A percentile compares a stretch with the other conserved stretches of the same genome.
Conservation (phyloP, 169 alveolate species). For the Plasmodium vivax region DNA sequence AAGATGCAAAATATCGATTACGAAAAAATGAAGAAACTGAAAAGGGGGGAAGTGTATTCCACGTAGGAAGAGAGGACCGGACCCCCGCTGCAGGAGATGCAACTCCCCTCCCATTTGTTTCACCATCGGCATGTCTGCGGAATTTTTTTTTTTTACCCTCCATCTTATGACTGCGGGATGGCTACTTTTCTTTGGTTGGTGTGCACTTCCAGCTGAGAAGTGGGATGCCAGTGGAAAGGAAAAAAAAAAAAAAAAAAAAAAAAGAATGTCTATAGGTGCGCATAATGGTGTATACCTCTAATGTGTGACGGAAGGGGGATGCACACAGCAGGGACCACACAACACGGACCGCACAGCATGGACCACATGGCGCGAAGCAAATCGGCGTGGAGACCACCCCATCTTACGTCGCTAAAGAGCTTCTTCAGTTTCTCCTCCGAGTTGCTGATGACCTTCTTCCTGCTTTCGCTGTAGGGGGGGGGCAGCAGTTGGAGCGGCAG, state of each 20-base stretch:
- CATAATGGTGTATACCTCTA: neutral
- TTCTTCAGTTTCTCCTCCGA: slow-evolving; percentile 65
- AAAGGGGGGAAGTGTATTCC: slow-evolving; percentile 70
- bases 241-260: neutral
- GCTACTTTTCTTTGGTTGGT: slow-evolving; percentile 60
- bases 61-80: slow-evolving; percentile 1
- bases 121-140: neutral
- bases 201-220: slow-evolving; percentile 35
- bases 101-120: neutral
- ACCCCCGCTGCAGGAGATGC: neutral
- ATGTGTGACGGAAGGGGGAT: neutral
- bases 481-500: neutral
- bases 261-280: neutral
- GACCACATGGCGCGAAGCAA: neutral
- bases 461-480: slow-evolving; percentile 29
- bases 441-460: slow-evolving; percentile 51
- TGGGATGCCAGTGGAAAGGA: neutral
- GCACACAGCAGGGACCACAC: neutral
- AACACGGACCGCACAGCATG: neutral
- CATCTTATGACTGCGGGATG: slow-evolving; percentile 21
- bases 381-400: neutral
- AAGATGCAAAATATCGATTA: slow-evolving; percentile 69
- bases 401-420: slow-evolving; percentile 57
- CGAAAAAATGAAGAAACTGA: slow-evolving; percentile 65
- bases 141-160: slow-evolving; percentile 3